Percentiles rank a stretch among this genome's conserved stretches.
These are phyloP conservation scores for Spathaspora gorwiae DNA, from an alignment of 805 yeast species.

Conservation along the genomic window DNA sequence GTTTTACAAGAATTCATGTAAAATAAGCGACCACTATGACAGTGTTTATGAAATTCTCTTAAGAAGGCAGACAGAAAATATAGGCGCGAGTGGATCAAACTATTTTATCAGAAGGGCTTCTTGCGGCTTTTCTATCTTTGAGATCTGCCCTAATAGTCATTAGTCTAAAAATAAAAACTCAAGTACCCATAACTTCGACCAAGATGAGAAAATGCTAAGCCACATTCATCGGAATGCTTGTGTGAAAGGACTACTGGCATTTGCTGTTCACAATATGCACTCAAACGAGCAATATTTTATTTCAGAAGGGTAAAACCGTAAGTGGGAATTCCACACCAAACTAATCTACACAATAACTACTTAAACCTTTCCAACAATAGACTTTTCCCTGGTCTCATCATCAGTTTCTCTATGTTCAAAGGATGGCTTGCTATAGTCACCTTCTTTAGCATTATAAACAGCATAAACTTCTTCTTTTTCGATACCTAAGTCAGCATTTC, in stretches of 20 bases:
- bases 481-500: constrained; percentile 16
- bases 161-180: too few species aligned
- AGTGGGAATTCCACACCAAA: background rate
- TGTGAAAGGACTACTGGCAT: too few species aligned
- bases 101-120: background rate
- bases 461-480: constrained; percentile 6
- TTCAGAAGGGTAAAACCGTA: background rate
- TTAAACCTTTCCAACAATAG: background rate
- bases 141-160: background rate
- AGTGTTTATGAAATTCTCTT: background rate
- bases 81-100: too few species aligned
- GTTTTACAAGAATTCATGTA: background rate
- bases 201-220: too few species aligned
- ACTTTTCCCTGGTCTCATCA: background rate
- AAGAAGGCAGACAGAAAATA: too few species aligned
- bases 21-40: background rate
- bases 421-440: background rate
- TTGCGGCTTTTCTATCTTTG: background rate
- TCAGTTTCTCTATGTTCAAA: background rate
- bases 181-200: background rate
- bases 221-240: too few species aligned
- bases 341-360: too few species aligned
- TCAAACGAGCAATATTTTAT: background rate
- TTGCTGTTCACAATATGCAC: too few species aligned
- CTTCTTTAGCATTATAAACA: constrained; percentile 2